phyloP scores from a whole-genome alignment of 164 flowering plant genomes.

The Brasenia schreberi region DNA sequence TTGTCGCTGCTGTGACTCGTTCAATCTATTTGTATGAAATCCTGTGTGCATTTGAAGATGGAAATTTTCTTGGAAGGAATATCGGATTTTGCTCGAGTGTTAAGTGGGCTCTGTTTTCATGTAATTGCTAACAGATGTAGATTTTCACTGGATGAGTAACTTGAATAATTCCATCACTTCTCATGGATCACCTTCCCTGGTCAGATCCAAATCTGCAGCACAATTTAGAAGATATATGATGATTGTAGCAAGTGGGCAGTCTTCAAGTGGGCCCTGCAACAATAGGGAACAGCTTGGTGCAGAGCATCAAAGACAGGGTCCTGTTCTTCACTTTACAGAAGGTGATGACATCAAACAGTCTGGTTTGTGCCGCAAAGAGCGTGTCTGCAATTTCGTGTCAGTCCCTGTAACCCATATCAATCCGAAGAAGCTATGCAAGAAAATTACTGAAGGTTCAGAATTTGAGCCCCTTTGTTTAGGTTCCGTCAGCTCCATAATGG shows the following conservation, averaged over 20 bases:
- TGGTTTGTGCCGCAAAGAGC: neutral
- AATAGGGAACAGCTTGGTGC: neutral
- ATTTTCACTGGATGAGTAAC: constrained; percentile 3
- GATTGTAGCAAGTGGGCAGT: neutral
- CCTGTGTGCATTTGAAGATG: too few species aligned
- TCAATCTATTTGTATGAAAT: too few species aligned
- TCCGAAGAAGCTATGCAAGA: neutral
- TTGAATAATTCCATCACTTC: constrained; percentile 8
- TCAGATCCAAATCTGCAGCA: neutral
- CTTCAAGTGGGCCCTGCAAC: neutral
- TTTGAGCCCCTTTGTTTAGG: constrained; percentile 7
- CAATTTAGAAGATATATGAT: constrained; percentile 1
- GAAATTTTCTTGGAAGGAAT: too few species aligned
- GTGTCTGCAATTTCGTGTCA: neutral
- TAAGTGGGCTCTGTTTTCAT: too few species aligned
- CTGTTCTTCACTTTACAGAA: neutral
- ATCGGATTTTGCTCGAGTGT: too few species aligned
- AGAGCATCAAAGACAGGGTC: constrained; percentile 1
- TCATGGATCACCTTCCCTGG: constrained; percentile 1
- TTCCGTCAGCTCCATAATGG: constrained; percentile 4
- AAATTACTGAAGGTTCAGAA: neutral
- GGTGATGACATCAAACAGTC: constrained; percentile 1
- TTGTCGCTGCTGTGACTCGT: too few species aligned
- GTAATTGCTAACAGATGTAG: too few species aligned
- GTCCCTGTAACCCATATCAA: neutral